These are phyloP conservation scores for Cicer pinnatifidum DNA, from an alignment of 306 rosid genomes.

Conservation along the genomic window DNA sequence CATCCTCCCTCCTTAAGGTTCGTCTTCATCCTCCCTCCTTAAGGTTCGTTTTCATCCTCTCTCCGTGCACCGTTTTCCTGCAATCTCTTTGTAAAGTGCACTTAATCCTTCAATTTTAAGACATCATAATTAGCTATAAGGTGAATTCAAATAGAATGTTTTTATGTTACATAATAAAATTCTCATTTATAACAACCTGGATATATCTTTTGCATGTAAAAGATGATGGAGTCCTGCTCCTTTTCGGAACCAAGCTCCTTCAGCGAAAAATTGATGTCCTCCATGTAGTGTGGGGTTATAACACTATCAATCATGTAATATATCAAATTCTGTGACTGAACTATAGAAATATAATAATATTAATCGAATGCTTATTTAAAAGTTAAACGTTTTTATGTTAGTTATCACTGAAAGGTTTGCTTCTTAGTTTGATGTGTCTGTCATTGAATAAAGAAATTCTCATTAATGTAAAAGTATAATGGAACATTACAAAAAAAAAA, in stretches of 20 bases:
- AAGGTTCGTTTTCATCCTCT: too few relatives aligned
- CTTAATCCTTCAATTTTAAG: too few relatives aligned
- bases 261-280: conserved; percentile 85
- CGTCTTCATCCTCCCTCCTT: too few relatives aligned
- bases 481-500: neutral
- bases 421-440: conserved; percentile 34
- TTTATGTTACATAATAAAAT: conserved; percentile 11
- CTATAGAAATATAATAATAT: conserved; percentile 23
- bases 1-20: too few relatives aligned
- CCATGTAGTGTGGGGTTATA: conserved; percentile 84
- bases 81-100: too few relatives aligned
- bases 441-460: conserved; percentile 19
- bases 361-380: conserved; percentile 27
- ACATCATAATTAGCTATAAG: too few relatives aligned
- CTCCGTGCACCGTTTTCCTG: too few relatives aligned
- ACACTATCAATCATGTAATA: conserved; percentile 62
- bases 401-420: conserved; percentile 27
- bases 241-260: conserved; percentile 86
- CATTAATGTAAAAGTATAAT: neutral
- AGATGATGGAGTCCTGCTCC: conserved; percentile 82
- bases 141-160: conserved; percentile 33
- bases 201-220: conserved; percentile 89
- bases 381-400: conserved; percentile 21
- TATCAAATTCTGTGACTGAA: conserved; percentile 41
- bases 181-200: conserved; percentile 66